A percentile compares a stretch with the other conserved stretches of the same genome.
phyloP scores from a whole-genome alignment of 331 rosid species.

The Pyracantha coccinea region DNA sequence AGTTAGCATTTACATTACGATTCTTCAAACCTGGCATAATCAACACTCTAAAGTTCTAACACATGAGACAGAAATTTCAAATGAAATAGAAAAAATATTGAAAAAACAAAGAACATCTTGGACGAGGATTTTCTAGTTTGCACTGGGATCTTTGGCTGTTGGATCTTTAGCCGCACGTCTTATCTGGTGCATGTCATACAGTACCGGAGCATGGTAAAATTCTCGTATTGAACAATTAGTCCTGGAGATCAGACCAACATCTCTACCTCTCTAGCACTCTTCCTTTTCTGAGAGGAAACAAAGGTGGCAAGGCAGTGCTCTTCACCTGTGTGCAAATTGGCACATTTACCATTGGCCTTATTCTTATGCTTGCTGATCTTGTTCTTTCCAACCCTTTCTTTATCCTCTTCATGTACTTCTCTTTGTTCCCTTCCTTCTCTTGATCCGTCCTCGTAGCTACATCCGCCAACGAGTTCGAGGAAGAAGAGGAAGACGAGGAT shows the following conservation, averaged over 20 bases:
- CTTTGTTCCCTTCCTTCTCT: constrained; percentile 48
- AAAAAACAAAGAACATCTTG: constrained; percentile 33
- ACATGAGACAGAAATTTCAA: background rate
- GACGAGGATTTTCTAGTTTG: background rate
- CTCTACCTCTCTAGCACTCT: constrained; percentile 54
- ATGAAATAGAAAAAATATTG: background rate
- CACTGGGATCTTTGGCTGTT: background rate
- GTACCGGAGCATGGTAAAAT: background rate
- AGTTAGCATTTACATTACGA: constrained; percentile 77
- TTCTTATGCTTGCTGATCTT: constrained; percentile 81
- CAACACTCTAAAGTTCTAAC: constrained; percentile 28
- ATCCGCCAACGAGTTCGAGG: constrained; percentile 65
- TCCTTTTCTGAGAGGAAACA: constrained; percentile 83
- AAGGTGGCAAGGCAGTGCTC: constrained; percentile 75
- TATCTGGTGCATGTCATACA: no score
- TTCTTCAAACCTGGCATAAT: constrained; percentile 52
- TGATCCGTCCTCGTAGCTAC: constrained; percentile 41
- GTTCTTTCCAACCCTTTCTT: constrained; percentile 91
- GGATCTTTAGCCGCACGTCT: background rate
- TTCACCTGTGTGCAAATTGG: constrained; percentile 88
- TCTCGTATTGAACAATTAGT: background rate
- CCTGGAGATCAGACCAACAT: background rate
- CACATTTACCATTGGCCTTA: constrained; percentile 92
- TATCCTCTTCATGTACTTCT: constrained; percentile 57
- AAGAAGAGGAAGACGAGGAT: constrained; percentile 80